Evolutionary conservation across 2,329 filamentous ascomycete genomes (phyloP).

Genomic region (Venturia aucupariae): DNA sequence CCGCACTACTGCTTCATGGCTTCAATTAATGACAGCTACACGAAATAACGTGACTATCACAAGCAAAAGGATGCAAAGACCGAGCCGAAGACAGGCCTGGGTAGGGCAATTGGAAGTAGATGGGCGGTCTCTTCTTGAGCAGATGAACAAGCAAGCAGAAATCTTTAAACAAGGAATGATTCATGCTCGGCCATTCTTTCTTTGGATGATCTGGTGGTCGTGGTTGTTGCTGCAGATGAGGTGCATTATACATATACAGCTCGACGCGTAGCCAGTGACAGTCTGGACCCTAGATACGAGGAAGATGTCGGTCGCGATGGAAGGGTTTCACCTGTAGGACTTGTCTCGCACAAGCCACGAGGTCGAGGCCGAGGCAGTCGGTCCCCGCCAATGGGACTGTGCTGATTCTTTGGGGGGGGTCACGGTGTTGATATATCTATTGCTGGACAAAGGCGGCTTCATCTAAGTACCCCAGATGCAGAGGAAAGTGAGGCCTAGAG

Average conservation of each 20-base stretch:
- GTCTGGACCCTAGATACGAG: too few relatives aligned
- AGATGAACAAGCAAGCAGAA: too few relatives aligned
- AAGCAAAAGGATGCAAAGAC: neutral
- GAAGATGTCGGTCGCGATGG: too few relatives aligned
- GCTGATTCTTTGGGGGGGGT: neutral
- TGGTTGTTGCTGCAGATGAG: too few relatives aligned
- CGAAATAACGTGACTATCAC: slow-evolving; percentile 4
- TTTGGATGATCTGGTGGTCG: too few relatives aligned
- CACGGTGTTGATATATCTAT: too few relatives aligned
- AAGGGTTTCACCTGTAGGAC: neutral
- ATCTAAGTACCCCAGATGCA: neutral
- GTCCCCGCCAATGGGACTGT: neutral
- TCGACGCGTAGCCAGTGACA: too few relatives aligned
- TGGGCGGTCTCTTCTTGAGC: neutral
- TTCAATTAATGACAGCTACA: neutral
- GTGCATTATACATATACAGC: too few relatives aligned
- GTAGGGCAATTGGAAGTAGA: too few relatives aligned
- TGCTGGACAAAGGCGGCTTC: neutral
- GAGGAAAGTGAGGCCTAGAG: neutral
- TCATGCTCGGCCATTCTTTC: too few relatives aligned
- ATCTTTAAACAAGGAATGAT: too few relatives aligned
- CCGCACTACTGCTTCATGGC: neutral
- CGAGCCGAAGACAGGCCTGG: neutral
- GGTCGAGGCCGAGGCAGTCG: neutral
- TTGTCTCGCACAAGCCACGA: neutral